Evolutionary conservation across 305 asterid species (phyloP).

Genomic region (Solanum aculeatissimum): DNA sequence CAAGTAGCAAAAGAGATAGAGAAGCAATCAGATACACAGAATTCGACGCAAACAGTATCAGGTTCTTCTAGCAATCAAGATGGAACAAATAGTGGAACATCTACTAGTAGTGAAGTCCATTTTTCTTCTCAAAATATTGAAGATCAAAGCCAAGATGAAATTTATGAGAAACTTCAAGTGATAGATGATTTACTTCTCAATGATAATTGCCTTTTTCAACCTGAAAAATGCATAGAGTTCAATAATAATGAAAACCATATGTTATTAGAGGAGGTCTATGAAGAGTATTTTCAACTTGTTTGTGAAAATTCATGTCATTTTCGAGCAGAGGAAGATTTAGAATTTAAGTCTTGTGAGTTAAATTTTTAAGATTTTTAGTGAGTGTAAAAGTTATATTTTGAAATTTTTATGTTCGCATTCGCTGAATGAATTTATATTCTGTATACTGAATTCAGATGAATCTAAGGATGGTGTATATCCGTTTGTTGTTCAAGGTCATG

Average conservation of each 20-base stretch:
- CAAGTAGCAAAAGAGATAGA: neutral
- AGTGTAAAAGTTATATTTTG: neutral
- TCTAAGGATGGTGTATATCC: neutral
- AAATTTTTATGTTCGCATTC: no score
- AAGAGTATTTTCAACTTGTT: neutral
- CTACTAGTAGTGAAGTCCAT: neutral
- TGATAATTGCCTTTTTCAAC: neutral
- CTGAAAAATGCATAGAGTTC: neutral
- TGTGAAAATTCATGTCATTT: neutral
- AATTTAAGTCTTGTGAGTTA: neutral
- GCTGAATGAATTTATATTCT: no score
- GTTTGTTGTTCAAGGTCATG: neutral
- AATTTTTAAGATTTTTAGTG: neutral
- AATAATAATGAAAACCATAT: neutral
- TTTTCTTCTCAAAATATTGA: neutral
- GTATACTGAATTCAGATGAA: no score
- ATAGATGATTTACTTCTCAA: neutral
- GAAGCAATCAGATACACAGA: neutral
- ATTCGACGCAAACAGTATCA: neutral
- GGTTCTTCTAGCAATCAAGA: neutral
- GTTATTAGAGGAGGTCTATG: neutral
- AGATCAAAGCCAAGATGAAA: neutral
- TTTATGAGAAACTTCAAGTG: neutral
- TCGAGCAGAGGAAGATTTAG: fast-evolving
- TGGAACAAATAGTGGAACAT: neutral